Conservation (phyloP, 306 rosid species). For the Benincasa hispida region DNA sequence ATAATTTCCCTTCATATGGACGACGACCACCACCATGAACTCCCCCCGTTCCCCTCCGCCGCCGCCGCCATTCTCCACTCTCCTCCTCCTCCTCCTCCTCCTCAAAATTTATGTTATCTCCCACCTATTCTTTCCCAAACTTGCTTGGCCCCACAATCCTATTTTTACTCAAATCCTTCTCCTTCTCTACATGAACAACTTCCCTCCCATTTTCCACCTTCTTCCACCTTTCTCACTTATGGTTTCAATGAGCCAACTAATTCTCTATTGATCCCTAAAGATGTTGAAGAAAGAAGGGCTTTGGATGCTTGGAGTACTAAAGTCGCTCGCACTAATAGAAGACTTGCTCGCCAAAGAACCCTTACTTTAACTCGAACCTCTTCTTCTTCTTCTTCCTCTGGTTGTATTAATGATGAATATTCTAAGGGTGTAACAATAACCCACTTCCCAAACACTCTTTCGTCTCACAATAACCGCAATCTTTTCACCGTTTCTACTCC, state of each 20-base stretch:
- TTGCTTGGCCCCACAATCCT: not conserved
- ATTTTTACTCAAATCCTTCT: not conserved
- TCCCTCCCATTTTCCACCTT: not conserved
- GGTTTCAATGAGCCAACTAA: not conserved
- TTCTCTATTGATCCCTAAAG: not conserved
- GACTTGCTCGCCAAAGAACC: conserved; percentile 29
- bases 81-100: not conserved
- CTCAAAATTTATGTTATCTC: not conserved
- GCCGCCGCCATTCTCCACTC: not conserved
- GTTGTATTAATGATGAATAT: not conserved
- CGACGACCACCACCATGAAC: conserved; percentile 7
- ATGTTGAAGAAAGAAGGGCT: conserved; percentile 2
- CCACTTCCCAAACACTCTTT: not conserved
- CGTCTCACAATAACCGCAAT: not conserved
- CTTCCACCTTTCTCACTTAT: not conserved
- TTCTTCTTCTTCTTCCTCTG: not conserved
- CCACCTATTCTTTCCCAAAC: not conserved
- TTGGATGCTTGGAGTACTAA: conserved; percentile 15
- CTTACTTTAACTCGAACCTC: conserved; percentile 4
- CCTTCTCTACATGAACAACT: not conserved
- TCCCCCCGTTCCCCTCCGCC: not conserved
- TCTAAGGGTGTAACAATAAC: not conserved
- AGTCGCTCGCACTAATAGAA: conserved; percentile 27
- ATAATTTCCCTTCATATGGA: conserved; percentile 6
- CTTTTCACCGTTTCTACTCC: conserved; percentile 16